A percentile compares a stretch with the other conserved stretches of the same genome.
Evolutionary conservation across 2,329 filamentous ascomycete genomes (phyloP).

Genomic region (Penicillium decumbens): DNA sequence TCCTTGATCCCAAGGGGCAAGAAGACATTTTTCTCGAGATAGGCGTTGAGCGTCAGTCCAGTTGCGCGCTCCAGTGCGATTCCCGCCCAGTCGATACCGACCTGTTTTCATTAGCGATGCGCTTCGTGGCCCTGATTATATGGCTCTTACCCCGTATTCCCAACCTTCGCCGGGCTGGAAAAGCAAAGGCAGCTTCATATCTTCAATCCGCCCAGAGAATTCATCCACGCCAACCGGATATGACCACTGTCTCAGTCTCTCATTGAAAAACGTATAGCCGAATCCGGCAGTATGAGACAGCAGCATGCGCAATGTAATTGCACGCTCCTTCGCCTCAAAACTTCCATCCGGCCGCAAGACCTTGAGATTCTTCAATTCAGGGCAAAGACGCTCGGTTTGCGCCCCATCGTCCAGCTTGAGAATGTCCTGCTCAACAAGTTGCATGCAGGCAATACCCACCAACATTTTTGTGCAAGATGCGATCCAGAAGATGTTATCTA

Average conservation of each 20-base stretch:
- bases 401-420: slow-evolving; percentile 41
- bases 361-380: not conserved
- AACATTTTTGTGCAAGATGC: slow-evolving; percentile 51
- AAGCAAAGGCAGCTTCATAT: slow-evolving; percentile 53
- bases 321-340: not conserved
- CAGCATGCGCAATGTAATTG: not conserved
- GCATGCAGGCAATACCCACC: slow-evolving; percentile 45
- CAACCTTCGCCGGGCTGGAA: slow-evolving; percentile 61
- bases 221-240: slow-evolving; percentile 46
- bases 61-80: slow-evolving; percentile 47
- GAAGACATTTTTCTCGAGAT: slow-evolving; percentile 48
- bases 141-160: slow-evolving; percentile 53
- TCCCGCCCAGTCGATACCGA: slow-evolving; percentile 53
- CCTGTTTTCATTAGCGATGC: slow-evolving; percentile 32
- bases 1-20: slow-evolving; percentile 47
- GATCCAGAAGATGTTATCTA: slow-evolving; percentile 20
- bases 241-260: slow-evolving; percentile 46
- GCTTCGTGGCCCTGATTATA: not conserved
- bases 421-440: slow-evolving; percentile 44
- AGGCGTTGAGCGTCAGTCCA: slow-evolving; percentile 46
- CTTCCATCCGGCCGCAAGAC: not conserved
- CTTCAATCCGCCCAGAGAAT: slow-evolving; percentile 52
- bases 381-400: not conserved
- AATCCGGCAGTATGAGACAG: not conserved
- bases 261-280: slow-evolving; percentile 42